Conservation (phyloP, 2,329 filamentous ascomycete genomes). For the Aspergillus tamarii region DNA sequence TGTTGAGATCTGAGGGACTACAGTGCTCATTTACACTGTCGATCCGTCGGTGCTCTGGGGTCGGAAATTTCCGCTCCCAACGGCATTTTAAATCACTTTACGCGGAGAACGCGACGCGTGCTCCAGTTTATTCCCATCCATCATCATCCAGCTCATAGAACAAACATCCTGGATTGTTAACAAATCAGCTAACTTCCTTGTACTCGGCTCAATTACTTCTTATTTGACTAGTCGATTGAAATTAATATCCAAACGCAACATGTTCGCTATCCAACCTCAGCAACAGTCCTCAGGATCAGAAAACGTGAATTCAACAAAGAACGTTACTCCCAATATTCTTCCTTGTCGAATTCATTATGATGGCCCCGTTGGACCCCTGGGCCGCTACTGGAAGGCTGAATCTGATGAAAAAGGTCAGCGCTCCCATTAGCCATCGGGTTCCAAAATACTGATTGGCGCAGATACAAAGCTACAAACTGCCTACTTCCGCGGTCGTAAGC, state of each 20-base stretch:
- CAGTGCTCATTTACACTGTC: not conserved
- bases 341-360: slow-evolving; percentile 81
- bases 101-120: slow-evolving; percentile 35
- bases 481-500: slow-evolving; percentile 79
- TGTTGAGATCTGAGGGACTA: not conserved
- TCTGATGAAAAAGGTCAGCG: slow-evolving; percentile 46
- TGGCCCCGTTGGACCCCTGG: slow-evolving; percentile 66
- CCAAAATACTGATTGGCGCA: slow-evolving; percentile 13
- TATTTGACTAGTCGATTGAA: not conserved
- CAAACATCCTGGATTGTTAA: not conserved
- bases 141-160: not conserved
- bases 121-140: not conserved
- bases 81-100: slow-evolving; percentile 27
- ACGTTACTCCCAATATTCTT: slow-evolving; percentile 69
- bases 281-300: slow-evolving; percentile 24
- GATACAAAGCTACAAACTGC: slow-evolving; percentile 51
- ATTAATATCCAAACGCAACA: slow-evolving; percentile 17
- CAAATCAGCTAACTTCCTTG: not conserved
- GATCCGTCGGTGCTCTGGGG: not conserved
- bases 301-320: slow-evolving; percentile 28
- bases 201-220: not conserved
- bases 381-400: slow-evolving; percentile 72
- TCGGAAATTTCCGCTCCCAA: slow-evolving; percentile 6
- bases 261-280: slow-evolving; percentile 41
- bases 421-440: not conserved